Conservation (phyloP, 139 green algal species). For the Volvox reticuliferus region DNA sequence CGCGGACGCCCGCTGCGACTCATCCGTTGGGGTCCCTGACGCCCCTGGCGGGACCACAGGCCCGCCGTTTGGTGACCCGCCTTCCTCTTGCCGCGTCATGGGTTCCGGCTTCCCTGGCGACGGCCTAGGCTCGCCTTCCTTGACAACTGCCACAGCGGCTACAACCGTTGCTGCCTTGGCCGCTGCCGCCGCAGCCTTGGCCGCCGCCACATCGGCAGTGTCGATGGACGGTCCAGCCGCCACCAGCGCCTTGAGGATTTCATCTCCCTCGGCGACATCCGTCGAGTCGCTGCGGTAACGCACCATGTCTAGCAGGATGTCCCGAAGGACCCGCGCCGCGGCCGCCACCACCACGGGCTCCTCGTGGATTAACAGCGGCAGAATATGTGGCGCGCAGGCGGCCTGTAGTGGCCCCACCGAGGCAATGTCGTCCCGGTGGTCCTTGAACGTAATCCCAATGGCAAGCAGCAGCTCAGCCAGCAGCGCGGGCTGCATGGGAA, state of each 20-base stretch:
- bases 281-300: background rate
- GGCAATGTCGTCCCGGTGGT: background rate
- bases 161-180: background rate
- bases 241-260: slow-evolving; percentile 29
- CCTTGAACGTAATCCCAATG: background rate
- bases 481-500: slow-evolving; percentile 15
- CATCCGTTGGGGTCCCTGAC: background rate
- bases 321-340: background rate
- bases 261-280: slow-evolving; percentile 23
- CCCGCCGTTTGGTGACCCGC: background rate
- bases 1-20: background rate
- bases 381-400: slow-evolving; percentile 14
- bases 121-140: too few species aligned
- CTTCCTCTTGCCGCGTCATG: background rate
- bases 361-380: slow-evolving; percentile 30
- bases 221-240: slow-evolving; percentile 10
- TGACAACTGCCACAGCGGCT: background rate
- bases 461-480: background rate
- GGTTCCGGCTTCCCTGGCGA: too few species aligned
- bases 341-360: background rate
- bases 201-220: background rate
- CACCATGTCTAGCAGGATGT: background rate
- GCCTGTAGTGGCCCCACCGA: slow-evolving; percentile 33
- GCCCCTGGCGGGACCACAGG: background rate
- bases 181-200: background rate